These are phyloP conservation scores for Boeremia lycopersici DNA, from an alignment of 2,329 filamentous ascomycete genomes.

Conservation along the genomic window DNA sequence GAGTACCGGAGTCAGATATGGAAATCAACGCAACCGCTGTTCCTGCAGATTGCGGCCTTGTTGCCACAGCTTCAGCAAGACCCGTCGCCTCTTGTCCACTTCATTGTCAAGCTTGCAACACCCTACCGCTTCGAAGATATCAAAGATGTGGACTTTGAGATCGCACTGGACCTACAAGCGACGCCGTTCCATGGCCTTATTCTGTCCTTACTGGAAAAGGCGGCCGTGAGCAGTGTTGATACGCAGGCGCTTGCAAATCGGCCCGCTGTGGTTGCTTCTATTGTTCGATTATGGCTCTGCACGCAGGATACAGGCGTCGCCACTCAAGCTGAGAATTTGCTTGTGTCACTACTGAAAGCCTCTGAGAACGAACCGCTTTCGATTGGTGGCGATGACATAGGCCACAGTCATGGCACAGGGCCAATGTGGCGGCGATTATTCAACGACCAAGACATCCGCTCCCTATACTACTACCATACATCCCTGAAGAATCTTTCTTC, in stretches of 20 bases:
- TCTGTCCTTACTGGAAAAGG: conserved; percentile 63
- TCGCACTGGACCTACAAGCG: conserved; percentile 58
- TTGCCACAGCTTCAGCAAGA: conserved; percentile 63
- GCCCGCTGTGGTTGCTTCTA: conserved; percentile 59
- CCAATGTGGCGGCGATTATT: conserved; percentile 68
- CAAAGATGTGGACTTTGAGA: conserved; percentile 59
- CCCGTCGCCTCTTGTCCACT: conserved; percentile 60
- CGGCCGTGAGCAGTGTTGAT: conserved; percentile 57
- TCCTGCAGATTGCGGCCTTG: conserved; percentile 56
- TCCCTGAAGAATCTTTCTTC: conserved; percentile 50
- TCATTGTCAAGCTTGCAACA: conserved; percentile 57
- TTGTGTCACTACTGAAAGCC: conserved; percentile 60
- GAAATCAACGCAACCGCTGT: conserved; percentile 43
- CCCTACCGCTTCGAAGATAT: conserved; percentile 51
- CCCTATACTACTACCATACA: conserved; percentile 61
- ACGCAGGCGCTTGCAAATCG: conserved; percentile 64
- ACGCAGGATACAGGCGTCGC: conserved; percentile 62
- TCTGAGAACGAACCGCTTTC: conserved; percentile 51
- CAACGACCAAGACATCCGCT: conserved; percentile 64
- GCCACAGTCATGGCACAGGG: conserved; percentile 38
- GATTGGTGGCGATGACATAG: conserved; percentile 35
- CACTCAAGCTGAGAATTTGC: conserved; percentile 58
- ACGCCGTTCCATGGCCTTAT: conserved; percentile 61
- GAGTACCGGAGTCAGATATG: conserved; percentile 37
- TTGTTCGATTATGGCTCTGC: conserved; percentile 65